Conservation (phyloP, 345 rosid species). For the Arabis hirsuta region DNA sequence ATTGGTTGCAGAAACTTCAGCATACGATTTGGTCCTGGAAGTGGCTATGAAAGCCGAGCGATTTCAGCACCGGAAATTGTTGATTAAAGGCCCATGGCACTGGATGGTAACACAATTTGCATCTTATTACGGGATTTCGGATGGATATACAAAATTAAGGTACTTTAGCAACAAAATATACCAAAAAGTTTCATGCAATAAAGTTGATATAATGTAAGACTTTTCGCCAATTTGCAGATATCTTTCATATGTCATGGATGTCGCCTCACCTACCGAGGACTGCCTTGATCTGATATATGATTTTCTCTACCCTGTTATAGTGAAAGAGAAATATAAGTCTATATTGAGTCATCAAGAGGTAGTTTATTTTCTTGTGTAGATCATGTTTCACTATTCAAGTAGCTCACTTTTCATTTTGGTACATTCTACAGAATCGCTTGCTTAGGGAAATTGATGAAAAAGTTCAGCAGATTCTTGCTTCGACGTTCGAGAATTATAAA, state of each 20-base stretch:
- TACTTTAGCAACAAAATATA: slow-evolving; percentile 29
- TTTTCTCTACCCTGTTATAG: slow-evolving; percentile 63
- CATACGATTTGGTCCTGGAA: slow-evolving; percentile 84
- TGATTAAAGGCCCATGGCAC: slow-evolving; percentile 75
- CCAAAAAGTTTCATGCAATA: neutral
- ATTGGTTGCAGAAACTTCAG: slow-evolving; percentile 91
- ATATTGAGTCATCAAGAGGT: slow-evolving; percentile 92
- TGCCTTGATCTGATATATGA: slow-evolving; percentile 71
- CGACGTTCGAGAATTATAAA: slow-evolving; percentile 79
- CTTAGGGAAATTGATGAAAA: slow-evolving; percentile 79
- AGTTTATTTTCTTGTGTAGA: neutral
- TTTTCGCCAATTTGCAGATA: slow-evolving; percentile 50
- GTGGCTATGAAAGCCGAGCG: slow-evolving; percentile 79
- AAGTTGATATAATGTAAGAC: slow-evolving; percentile 12
- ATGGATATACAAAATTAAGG: slow-evolving; percentile 81
- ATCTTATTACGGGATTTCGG: slow-evolving; percentile 79
- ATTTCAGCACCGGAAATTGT: slow-evolving; percentile 74
- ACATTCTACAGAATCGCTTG: slow-evolving; percentile 67
- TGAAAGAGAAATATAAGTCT: slow-evolving; percentile 60
- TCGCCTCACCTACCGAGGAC: slow-evolving; percentile 85
- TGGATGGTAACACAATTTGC: slow-evolving; percentile 83
- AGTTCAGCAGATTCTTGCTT: slow-evolving; percentile 68
- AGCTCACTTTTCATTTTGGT: slow-evolving; percentile 14
- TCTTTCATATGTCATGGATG: slow-evolving; percentile 91
- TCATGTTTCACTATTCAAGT: slow-evolving; percentile 6